Percentiles rank a stretch among this genome's conserved stretches.
phyloP scores from a whole-genome alignment of 129 eudicot species.

The sunflower (Helianthus annuus) region DNA sequence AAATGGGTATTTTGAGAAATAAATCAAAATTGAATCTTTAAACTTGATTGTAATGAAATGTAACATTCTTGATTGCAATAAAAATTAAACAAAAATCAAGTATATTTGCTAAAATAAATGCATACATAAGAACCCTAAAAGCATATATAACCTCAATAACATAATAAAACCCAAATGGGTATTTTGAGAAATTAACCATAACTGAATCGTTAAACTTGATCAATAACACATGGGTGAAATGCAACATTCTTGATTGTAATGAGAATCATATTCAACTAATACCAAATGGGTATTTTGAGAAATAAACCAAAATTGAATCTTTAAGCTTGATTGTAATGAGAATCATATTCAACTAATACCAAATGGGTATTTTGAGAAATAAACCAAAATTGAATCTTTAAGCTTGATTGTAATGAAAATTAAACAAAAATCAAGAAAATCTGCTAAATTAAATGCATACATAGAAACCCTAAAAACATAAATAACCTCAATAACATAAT shows the following conservation, averaged over 20 bases:
- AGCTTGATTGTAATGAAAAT: not conserved
- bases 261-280: too few species aligned
- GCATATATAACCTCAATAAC: conserved; percentile 12
- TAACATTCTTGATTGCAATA: not conserved
- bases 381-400: too few species aligned
- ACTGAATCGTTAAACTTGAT: not conserved
- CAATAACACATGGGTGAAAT: conserved; percentile 20
- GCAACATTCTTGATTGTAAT: not conserved
- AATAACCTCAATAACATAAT: conserved; percentile 11
- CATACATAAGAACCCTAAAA: conserved; percentile 26
- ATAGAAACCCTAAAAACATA: conserved; percentile 29
- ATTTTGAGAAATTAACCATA: not conserved
- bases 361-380: too few species aligned
- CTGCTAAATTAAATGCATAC: not conserved
- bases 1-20: too few species aligned
- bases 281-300: too few species aligned
- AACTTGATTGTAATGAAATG: conserved; percentile 10
- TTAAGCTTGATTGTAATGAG: not conserved
- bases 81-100: conserved; percentile 15
- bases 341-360: too few species aligned
- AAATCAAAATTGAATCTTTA: too few species aligned
- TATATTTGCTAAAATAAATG: conserved; percentile 6
- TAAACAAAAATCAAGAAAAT: conserved; percentile 20
- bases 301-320: too few species aligned
- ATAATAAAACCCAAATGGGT: conserved; percentile 3